Evolutionary conservation across 768 basidiomycete genomes (phyloP), one percentile per base, ranked within the genome.

Genomic region (Calvatia gigantea): DNA sequence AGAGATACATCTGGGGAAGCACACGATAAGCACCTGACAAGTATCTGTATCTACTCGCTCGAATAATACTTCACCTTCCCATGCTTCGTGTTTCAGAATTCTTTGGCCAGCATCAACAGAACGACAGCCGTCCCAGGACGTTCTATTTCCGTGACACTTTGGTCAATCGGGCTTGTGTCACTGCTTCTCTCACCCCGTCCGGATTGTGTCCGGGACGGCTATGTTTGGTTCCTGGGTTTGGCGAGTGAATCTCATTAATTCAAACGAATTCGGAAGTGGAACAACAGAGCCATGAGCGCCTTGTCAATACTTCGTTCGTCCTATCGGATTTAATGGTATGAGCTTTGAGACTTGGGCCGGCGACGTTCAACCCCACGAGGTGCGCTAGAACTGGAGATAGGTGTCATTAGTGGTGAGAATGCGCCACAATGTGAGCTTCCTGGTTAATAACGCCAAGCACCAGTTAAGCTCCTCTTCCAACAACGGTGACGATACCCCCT

Each of bases 51-150:
- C 31, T 32, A 21, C 54, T 39, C 45, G 39, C 25, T 33, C 6
- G 1, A 15, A 4, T 32, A 21, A 47, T 35, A 54, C 43, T 12
- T 25, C 32, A 12, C n/a, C 38, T 56, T 56, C 54, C 8, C 54
- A 56, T 31, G 54, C 29, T 44, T 47, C 19, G 54, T 48, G 54
- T 55, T 56, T 56, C 54, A 49, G 39, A 38, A n/a, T 37, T 15
- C 17, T 29, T 19, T 39, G 25, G 25, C 21, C 35, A 55, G 29
- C 37, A 55, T 56, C 46, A 49, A 15, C 38, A 31, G 38, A 37
- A 15, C 45, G 35, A 47, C 37, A 54, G 45, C 54, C 35, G 39
- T 12, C 29, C 12, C 37, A 51, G 17, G 4, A 14, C 14, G 25
- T 12, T 21, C 33, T 37, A 54, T 38, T 54, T 54, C 25, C 12